Percentiles rank a stretch among this genome's conserved stretches.
Evolutionary conservation across 2,329 filamentous ascomycete genomes (phyloP).

Genomic region (Myrmaecium sp.): DNA sequence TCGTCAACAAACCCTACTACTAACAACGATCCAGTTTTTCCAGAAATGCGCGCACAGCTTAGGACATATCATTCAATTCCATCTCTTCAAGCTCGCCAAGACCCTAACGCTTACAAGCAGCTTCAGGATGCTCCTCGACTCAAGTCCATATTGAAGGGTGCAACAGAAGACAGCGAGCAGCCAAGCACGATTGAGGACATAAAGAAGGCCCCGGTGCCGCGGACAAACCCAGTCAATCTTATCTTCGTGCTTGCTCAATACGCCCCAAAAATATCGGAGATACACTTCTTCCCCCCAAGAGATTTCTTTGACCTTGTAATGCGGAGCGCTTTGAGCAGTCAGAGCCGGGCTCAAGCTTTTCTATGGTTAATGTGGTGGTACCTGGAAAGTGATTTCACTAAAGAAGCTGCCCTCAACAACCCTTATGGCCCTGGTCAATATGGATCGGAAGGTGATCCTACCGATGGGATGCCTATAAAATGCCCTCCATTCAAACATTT

Average conservation of each 20-base stretch:
- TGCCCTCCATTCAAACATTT: slow-evolving; percentile 51
- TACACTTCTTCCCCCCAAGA: slow-evolving; percentile 68
- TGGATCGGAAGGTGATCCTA: slow-evolving; percentile 18
- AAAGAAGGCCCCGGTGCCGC: slow-evolving; percentile 47
- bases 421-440: slow-evolving; percentile 55
- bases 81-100: slow-evolving; percentile 84
- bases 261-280: slow-evolving; percentile 78
- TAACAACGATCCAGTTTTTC: slow-evolving; percentile 54
- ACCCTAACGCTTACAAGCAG: slow-evolving; percentile 93
- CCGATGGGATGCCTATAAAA: slow-evolving; percentile 31
- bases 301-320: slow-evolving; percentile 97
- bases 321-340: slow-evolving; percentile 67
- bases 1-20: no score
- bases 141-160: slow-evolving; percentile 94
- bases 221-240: slow-evolving; percentile 92
- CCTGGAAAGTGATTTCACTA: slow-evolving; percentile 83
- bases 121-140: slow-evolving; percentile 88
- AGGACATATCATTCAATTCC: slow-evolving; percentile 97
- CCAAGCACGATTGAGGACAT: slow-evolving; percentile 73
- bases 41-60: slow-evolving; percentile 94
- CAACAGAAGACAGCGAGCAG: slow-evolving; percentile 78
- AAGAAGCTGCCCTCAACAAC: slow-evolving; percentile 74
- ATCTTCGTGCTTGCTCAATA: slow-evolving; percentile 89
- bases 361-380: slow-evolving; percentile 99
- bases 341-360: slow-evolving; percentile 72